Conservation (phyloP, 129 eudicot genomes). For the Heracleum sosnowskyi region DNA sequence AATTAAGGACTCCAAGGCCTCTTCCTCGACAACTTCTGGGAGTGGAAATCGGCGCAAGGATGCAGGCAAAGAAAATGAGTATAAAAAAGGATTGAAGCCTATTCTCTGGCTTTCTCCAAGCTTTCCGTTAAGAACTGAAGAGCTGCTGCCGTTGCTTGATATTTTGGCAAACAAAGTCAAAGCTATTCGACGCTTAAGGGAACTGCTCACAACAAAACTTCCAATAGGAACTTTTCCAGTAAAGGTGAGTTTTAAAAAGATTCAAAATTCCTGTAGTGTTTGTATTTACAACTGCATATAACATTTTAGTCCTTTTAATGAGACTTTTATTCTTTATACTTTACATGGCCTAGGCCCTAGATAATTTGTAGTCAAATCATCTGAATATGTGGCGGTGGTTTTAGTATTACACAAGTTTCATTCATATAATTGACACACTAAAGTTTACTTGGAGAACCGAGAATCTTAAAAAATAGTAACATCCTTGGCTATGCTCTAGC, state of each 20-base stretch:
- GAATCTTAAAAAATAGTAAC: too few relatives aligned
- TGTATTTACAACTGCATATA: not conserved
- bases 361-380: not conserved
- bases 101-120: conserved; percentile 81
- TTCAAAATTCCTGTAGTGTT: not conserved
- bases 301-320: not conserved
- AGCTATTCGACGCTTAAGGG: conserved; percentile 87
- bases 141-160: conserved; percentile 87
- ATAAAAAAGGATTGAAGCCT: conserved; percentile 92
- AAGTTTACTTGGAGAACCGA: not conserved
- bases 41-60: conserved; percentile 57
- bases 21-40: conserved; percentile 34
- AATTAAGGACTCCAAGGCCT: conserved; percentile 39
- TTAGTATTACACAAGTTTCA: too few relatives aligned
- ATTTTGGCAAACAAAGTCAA: conserved; percentile 93
- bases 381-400: not conserved
- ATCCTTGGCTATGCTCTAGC: not conserved
- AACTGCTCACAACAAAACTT: conserved; percentile 86
- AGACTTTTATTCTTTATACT: too few relatives aligned
- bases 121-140: conserved; percentile 80
- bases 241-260: conserved; percentile 44
- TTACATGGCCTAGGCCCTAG: not conserved
- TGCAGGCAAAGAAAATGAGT: conserved; percentile 64
- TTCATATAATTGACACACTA: too few relatives aligned
- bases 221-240: conserved; percentile 96